A percentile compares a stretch with the other conserved stretches of the same genome.
Conservation (phyloP, 192 early-diverging fungal genomes). For the Podila epicladia region DNA sequence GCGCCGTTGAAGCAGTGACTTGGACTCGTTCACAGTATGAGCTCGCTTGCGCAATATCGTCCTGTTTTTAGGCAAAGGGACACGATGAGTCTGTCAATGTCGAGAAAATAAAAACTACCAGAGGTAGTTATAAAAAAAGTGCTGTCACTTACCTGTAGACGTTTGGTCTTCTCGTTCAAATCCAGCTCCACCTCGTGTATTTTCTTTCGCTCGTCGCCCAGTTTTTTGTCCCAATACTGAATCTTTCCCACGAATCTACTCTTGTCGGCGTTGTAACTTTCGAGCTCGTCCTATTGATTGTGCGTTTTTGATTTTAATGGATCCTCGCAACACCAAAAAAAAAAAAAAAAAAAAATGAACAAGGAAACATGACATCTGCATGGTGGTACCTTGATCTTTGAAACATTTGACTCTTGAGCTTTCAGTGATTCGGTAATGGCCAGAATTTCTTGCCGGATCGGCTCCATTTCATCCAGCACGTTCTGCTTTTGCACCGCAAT, state of each 20-base stretch:
- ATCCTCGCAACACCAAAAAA: neutral
- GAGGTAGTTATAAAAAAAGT: too few relatives aligned
- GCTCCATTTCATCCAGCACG: conserved; percentile 35
- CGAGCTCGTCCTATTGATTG: conserved; percentile 17
- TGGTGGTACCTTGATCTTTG: conserved; percentile 30
- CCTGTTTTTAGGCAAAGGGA: conserved; percentile 7
- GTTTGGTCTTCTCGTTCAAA: conserved; percentile 29
- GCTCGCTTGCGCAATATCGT: conserved; percentile 61
- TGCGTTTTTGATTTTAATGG: neutral
- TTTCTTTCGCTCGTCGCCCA: conserved; percentile 42
- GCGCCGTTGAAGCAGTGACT: conserved; percentile 47
- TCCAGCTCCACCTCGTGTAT: conserved; percentile 28
- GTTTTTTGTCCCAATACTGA: conserved; percentile 65
- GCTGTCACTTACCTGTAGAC: conserved; percentile 29
- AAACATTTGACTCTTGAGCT: neutral
- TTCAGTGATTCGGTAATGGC: conserved; percentile 47
- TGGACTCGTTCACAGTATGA: conserved; percentile 73
- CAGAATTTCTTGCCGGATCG: conserved; percentile 53
- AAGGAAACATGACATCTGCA: neutral
- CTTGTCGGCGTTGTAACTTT: conserved; percentile 11
- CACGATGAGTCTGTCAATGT: too few relatives aligned
- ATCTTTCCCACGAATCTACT: conserved; percentile 2
- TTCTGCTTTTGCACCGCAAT: conserved; percentile 52
- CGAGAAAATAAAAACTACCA: neutral
- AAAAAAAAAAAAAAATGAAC: too few relatives aligned